Base-by-base conservation (phyloP, 2,329 filamentous ascomycete species). In the Ophiostoma sp. region DNA sequence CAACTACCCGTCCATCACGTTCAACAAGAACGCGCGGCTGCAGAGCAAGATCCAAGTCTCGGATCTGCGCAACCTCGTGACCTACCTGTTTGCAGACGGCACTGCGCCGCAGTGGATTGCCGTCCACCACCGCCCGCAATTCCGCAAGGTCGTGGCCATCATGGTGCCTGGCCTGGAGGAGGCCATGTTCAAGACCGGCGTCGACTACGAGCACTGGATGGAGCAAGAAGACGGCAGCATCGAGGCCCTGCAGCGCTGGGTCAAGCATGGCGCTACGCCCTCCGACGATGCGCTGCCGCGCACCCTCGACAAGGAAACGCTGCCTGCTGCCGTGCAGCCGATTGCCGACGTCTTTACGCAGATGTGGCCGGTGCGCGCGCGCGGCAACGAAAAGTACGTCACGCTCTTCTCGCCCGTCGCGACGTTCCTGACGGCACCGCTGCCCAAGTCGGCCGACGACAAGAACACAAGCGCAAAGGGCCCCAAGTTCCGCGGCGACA, bases 141-240 rank as follows among this genome's bases (percentile, higher is more conserved):
- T 90, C 73, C 81, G 86, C 71, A 96, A 95, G 79, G 89, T 96
- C 42, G 93, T 98, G 42, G 86, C 91, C 55, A 81, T 99, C 72
- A 94, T 97, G 90, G 88, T 97, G 11, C 95, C 95, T 11, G 95
- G 95, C 0, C 80, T 99, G 38, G 94, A 98, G 76, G 86, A 92
- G 74, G 90, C 87, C 71, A 95, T 98, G 90, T 96, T 98, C 79
- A 86, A 90, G 76, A 83, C 85, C 12, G 75, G 78, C 49, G 81
- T 84, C 49, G 79, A 87, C 71, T 83, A 83, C 65, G 75, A 78
- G 9, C 78, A 75, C 1, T 70, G 66, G 65, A 86, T 82, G 74
- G 80, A 82, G 60, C 75, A 79, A 12, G 69, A 72, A 42, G 71
- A 71, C 66, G 71, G 70, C 70, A 73, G 70, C 68, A 70, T 73